Evolutionary conservation across 2,329 filamentous ascomycete genomes (phyloP), one percentile per base, ranked within the genome.

Genomic region (Pseudonectria buxi): DNA sequence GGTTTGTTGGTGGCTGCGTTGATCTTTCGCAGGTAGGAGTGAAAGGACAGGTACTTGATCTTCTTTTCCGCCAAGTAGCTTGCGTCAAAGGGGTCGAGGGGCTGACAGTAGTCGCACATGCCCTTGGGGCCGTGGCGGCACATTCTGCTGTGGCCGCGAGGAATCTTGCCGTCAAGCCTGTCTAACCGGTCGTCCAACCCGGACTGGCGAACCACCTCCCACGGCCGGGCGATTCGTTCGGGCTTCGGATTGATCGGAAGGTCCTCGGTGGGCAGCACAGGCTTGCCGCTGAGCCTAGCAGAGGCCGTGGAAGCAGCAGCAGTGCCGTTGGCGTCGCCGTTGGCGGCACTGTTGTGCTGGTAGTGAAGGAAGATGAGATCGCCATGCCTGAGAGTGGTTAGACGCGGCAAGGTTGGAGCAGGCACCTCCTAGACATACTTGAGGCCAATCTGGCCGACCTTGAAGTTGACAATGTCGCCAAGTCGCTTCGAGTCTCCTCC

Each of bases 81-180:
- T n/a, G 83, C 62, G 54, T 94, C 82, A 62, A 94, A 98, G 1
- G 92, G 92, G 55, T 98, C 92, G 33, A 96, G 67, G 0, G 94
- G 94, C 78, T 94, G 94, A 67, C 92, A 98, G 64, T 95, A 94
- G 64, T 98, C 92, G 63, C 92, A 98, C 92, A 98, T 98, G 59
- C 92, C 92, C 64, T 95, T 96, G 33, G 84, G 81, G 2, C 90
- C 90, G 59, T 98, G 92, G 43, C 86, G 82, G 67, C 92, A 98
- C 88, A 98, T 92, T 57, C 85, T 86, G 58, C 94, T 86, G 39
- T 74, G 74, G 43, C 75, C 75, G 43, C 89, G 73, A 14, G 78
- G 68, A 33, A 95, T 95, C 67, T 95, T 98, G 47, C 92, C 92
- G 69, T 92, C 83, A 47, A 81, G 74, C 63, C 78, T 86, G 62